Percentiles rank a stretch among this genome's conserved stretches.
Evolutionary conservation across 2,329 filamentous ascomycete genomes (phyloP).

Genomic region (Xylariomycetidae sp.): DNA sequence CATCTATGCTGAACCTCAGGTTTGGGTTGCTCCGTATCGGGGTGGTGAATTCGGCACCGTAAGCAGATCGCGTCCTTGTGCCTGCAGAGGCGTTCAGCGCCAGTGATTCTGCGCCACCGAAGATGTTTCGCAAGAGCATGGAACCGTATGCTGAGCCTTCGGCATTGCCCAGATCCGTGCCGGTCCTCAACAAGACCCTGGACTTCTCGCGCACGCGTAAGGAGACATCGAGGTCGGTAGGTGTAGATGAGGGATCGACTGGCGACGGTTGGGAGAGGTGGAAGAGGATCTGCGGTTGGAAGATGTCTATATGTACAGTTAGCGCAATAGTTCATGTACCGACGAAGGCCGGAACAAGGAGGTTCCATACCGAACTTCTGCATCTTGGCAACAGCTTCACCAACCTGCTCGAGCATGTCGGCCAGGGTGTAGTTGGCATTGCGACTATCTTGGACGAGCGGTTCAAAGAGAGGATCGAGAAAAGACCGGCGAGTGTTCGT

Average conservation of each 20-base stretch:
- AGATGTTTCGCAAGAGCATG: slow-evolving; percentile 80
- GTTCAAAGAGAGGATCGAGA: slow-evolving; percentile 73
- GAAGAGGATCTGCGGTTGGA: slow-evolving; percentile 74
- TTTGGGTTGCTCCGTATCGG: slow-evolving; percentile 83
- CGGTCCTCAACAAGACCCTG: slow-evolving; percentile 82
- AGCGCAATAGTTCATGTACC: too few relatives aligned
- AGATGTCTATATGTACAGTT: slow-evolving; percentile 75
- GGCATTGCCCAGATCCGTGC: slow-evolving; percentile 87
- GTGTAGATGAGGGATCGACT: slow-evolving; percentile 61
- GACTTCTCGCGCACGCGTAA: slow-evolving; percentile 74
- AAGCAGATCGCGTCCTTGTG: slow-evolving; percentile 85
- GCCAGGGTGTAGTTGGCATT: slow-evolving; percentile 68
- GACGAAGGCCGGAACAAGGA: too few relatives aligned
- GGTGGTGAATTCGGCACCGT: slow-evolving; percentile 77
- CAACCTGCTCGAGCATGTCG: slow-evolving; percentile 55
- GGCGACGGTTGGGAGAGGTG: slow-evolving; percentile 73
- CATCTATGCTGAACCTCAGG: slow-evolving; percentile 71
- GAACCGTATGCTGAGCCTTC: slow-evolving; percentile 93
- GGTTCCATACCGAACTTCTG: slow-evolving; percentile 62
- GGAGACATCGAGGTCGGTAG: slow-evolving; percentile 75
- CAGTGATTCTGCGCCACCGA: slow-evolving; percentile 87
- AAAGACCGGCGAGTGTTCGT: slow-evolving; percentile 78
- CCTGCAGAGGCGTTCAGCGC: slow-evolving; percentile 83
- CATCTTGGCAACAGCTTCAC: slow-evolving; percentile 47
- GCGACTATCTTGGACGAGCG: slow-evolving; percentile 64